phyloP scores from a whole-genome alignment of 2,329 filamentous ascomycete species.

The Neofusicoccum kwambonambiense region DNA sequence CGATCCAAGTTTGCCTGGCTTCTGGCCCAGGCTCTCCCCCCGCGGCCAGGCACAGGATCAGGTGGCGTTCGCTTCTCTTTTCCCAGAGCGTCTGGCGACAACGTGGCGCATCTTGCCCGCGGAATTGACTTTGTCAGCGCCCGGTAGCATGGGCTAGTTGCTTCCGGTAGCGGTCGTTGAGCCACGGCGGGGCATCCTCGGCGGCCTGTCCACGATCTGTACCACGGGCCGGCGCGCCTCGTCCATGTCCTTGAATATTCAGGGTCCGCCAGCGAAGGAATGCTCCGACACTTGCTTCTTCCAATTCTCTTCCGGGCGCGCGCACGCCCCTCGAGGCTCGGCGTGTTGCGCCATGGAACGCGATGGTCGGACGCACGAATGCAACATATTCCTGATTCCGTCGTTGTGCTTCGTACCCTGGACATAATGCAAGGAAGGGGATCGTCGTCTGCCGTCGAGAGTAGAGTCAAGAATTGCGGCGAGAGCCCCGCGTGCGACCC shows the following conservation, averaged over 20 bases:
- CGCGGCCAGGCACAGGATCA: not conserved
- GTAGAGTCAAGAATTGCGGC: not conserved
- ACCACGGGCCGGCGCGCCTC: not conserved
- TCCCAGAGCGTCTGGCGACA: not conserved
- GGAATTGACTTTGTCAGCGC: not conserved
- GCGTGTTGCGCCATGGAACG: not conserved
- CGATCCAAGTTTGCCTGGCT: conserved; percentile 1
- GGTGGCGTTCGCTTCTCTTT: not conserved
- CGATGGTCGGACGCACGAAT: not conserved
- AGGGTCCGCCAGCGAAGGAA: conserved; percentile 1
- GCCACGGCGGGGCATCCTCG: not conserved
- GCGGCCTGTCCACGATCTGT: not conserved
- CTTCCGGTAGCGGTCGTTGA: not conserved
- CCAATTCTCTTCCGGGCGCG: not conserved
- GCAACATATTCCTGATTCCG: not conserved
- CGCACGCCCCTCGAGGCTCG: too few species aligned
- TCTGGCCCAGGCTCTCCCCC: not conserved
- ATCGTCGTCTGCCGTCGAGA: not conserved
- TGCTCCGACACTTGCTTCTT: not conserved
- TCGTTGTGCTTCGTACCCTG: conserved; percentile 6
- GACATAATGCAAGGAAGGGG: conserved; percentile 3
- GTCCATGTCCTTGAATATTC: not conserved
- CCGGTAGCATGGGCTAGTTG: not conserved
- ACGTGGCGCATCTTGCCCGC: not conserved
- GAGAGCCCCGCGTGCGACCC: not conserved